phyloP scores from a whole-genome alignment of 495 filamentous ascomycete species.

The Pyrenopolyporus hunteri region DNA sequence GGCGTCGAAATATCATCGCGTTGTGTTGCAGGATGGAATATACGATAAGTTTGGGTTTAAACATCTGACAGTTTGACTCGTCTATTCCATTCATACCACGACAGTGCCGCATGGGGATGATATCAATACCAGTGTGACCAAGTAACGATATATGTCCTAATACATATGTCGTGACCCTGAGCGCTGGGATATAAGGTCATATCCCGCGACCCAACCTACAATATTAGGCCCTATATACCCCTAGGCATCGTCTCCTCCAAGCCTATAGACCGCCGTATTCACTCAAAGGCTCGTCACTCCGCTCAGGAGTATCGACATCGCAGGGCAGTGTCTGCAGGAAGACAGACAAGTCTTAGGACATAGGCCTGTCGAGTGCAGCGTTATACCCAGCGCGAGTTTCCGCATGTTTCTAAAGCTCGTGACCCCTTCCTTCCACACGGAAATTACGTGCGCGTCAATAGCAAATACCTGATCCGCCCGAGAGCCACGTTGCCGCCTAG shows the following conservation, averaged over 20 bases:
- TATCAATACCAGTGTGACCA: not conserved
- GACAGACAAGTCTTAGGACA: conserved; percentile 65
- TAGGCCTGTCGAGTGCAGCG: conserved; percentile 62
- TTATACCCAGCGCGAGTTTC: conserved; percentile 48
- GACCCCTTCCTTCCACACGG: conserved; percentile 58
- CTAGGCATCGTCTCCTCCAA: conserved; percentile 49
- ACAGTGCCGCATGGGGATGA: not conserved
- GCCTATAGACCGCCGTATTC: conserved; percentile 33
- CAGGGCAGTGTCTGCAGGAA: conserved; percentile 52
- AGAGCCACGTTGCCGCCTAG: conserved; percentile 50
- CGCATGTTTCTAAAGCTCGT: conserved; percentile 55
- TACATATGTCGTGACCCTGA: not conserved
- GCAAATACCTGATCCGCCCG: conserved; percentile 58
- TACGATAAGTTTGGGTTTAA: too few species aligned
- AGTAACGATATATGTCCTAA: too few species aligned
- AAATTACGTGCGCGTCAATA: conserved; percentile 52
- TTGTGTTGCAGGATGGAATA: too few species aligned
- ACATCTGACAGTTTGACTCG: too few species aligned
- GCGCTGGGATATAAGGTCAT: too few species aligned
- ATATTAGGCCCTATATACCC: too few species aligned
- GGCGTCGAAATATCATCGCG: too few species aligned
- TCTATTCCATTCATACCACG: not conserved
- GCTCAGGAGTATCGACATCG: conserved; percentile 54
- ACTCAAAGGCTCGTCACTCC: conserved; percentile 46
- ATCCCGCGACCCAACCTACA: too few species aligned